These are phyloP conservation scores for Trametes hirsuta DNA, from an alignment of 1,284 basidiomycete species.

Conservation along the genomic window DNA sequence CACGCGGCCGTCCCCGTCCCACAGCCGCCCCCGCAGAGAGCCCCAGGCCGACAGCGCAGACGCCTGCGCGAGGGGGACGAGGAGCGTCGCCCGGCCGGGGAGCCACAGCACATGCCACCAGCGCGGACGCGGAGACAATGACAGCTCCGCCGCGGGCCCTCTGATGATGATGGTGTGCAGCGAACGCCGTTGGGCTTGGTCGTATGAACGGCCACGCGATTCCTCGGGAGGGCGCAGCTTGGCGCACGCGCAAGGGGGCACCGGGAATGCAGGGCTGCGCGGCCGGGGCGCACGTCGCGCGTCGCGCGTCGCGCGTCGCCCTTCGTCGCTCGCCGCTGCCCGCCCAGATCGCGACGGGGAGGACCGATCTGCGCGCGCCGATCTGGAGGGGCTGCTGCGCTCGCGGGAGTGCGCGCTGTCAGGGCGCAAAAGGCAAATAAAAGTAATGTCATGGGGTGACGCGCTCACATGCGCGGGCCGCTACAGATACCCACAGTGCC, in stretches of 20 bases:
- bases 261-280: not conserved
- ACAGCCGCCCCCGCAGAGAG: constrained; percentile 3
- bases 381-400: constrained; percentile 14
- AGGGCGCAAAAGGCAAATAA: constrained; percentile 5
- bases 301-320: too few species aligned
- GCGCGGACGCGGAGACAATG: not conserved
- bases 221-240: not conserved
- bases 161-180: not conserved
- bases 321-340: not conserved
- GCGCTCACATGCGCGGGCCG: constrained; percentile 13
- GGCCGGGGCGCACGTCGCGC: too few species aligned
- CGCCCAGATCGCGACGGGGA: constrained; percentile 16
- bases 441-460: constrained; percentile 4
- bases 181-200: too few species aligned
- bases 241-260: constrained; percentile 2
- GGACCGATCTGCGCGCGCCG: constrained; percentile 20
- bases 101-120: constrained; percentile 1
- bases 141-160: constrained; percentile 16
- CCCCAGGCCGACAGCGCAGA: not conserved
- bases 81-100: not conserved
- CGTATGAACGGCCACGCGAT: too few species aligned
- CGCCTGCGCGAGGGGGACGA: not conserved
- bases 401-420: constrained; percentile 10
- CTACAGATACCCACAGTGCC: constrained; percentile 25
- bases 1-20: constrained; percentile 1